Base-by-base conservation (phyloP, 2,329 filamentous ascomycete genomes). In the Fragosphaeria purpurea region DNA sequence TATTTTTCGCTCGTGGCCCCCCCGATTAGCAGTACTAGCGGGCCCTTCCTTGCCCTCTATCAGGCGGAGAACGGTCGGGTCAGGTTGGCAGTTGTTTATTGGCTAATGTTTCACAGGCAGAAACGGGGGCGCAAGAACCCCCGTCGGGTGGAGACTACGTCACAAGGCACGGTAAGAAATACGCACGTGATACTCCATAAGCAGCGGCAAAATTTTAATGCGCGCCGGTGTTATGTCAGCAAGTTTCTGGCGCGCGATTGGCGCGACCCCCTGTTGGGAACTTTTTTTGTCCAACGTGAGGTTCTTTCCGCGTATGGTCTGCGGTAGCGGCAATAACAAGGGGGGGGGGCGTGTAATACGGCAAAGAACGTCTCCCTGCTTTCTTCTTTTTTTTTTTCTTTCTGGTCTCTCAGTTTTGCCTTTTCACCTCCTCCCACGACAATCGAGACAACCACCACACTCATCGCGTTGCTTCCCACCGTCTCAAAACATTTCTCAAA, bases 201-300 rank as follows among this genome's bases (percentile, higher is more conserved):
- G 11, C 35, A 37, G 7, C 35, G 35, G 35, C 3, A 37, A 7
- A 37, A 37, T 11, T 7, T 46, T 46, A 7, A 30, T 46, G 35
- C 44, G 44, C 35, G 33, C 42, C 34, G 30, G 7, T 11, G 34
- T 31, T 37, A 22, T 12, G 42, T 44, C 31, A 44, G 42, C 42
- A 7, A 11, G 31, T 11, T 8, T 13, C 46, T 30, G 41, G 35
- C 11, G 12, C 43, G 32, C 49, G 49, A 51, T 53, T 53, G 48
- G 52, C 42, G 33, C 34, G 44, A 45, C 11, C 32, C 33, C 8
- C 30, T 33, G 22, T 31, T 45, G 31, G 22, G 46, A 50, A 52
- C 48, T 54, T 54, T 51, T 50, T 54, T 54, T 51, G 48, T 45
- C 45, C 45, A 42, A 49, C 46, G 31, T 37, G 35, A 37, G 35